Evolutionary conservation across 176 grass and related monocot species (phyloP), one percentile per base, ranked within the genome.

Genomic region (Leersia perrieri): DNA sequence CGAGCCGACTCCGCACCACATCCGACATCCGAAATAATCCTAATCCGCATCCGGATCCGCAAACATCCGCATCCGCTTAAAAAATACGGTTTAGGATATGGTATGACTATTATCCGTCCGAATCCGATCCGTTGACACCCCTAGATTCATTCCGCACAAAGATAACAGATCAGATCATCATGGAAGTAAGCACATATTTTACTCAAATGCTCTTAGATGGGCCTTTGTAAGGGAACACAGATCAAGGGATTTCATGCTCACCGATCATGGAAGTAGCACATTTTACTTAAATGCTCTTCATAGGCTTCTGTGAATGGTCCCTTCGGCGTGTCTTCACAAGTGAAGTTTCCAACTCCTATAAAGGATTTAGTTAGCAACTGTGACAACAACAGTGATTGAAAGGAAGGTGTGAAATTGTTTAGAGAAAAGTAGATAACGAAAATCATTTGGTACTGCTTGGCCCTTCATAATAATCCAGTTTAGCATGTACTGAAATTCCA

Each of bases 311-410:
- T 2, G 94, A 89, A 3, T 83, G 92, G 78, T 97, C 88, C 53
- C 83, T 80, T 33, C 80, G 80, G 10, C 94, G 91, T 4, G 45
- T 91, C 87, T 97, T 97, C 11, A 83, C 89, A 58, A 93, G 80
- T 23, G 83, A 67, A 28, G 82, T 85, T 80, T 91, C 94, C 86
- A 93, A 75, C 42, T 97, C 91, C 94, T 97, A 79, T n/a, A 45
- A 16, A 53, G 3, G 9, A 33, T 60, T 38, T 5, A 45, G n/a
- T 68, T 63, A 47, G 11, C 20, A 58, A 44, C 33, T 67, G 31
- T 70, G 55, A 66, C 32, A 58, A 42, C 62, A 68, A 33, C 4
- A 26, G 6, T 2, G 0, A 32, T 36, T 35, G n/a, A 55, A 39
- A 41, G 5, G 16, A 57, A 45, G 23, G 22, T 45, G 27, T 30